A percentile compares a stretch with the other conserved stretches of the same genome.
Conservation (phyloP, 2,329 filamentous ascomycete species). For the Ceratocystis diversiconidia region DNA sequence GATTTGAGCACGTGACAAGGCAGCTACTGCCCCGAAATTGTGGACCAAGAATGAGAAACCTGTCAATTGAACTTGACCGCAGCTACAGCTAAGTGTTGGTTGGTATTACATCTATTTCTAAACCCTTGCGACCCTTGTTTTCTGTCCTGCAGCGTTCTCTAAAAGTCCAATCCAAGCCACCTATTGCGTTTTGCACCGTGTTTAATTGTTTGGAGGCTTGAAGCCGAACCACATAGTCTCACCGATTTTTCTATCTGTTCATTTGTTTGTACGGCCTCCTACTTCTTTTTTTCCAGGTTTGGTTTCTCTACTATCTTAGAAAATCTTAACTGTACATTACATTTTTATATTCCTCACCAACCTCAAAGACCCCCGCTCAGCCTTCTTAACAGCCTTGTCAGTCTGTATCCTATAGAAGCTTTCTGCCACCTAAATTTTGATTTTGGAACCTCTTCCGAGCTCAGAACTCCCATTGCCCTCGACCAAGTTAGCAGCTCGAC, state of each 20-base stretch:
- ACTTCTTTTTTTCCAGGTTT: background rate
- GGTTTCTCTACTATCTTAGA: background rate
- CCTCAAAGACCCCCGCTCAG: background rate
- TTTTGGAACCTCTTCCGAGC: background rate
- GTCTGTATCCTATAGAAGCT: background rate
- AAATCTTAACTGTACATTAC: background rate
- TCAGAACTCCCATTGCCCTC: background rate
- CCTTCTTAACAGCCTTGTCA: constrained; percentile 12
- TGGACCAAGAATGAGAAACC: background rate
- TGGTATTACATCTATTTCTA: background rate
- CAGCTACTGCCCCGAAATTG: background rate
- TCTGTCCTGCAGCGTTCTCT: background rate
- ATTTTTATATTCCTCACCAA: background rate
- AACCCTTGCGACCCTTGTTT: background rate
- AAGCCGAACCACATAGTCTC: background rate
- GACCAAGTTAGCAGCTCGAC: background rate
- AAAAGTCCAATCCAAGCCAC: constrained; percentile 1
- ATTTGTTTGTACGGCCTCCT: background rate
- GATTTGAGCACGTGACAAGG: background rate
- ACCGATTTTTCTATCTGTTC: background rate
- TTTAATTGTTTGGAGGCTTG: constrained; percentile 2
- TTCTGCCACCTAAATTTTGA: background rate
- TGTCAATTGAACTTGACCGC: background rate
- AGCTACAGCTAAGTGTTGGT: background rate
- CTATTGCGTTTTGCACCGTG: constrained; percentile 5